These are phyloP conservation scores for Penicillium sp. DNA, from an alignment of 2,329 filamentous ascomycete species.

Conservation along the genomic window DNA sequence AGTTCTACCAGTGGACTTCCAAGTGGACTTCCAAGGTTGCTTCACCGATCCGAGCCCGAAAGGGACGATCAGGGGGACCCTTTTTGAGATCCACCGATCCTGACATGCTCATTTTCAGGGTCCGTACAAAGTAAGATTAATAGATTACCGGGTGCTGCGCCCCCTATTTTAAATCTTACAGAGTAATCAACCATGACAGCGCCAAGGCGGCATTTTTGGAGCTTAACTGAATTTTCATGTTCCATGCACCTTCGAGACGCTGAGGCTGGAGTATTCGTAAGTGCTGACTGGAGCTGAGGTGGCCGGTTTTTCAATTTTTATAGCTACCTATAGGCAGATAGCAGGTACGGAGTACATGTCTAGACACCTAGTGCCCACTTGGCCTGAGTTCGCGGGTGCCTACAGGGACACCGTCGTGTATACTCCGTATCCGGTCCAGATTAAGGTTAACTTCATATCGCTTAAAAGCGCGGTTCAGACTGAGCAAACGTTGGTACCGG, in stretches of 20 bases:
- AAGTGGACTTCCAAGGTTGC: neutral
- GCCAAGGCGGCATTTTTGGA: conserved; percentile 15
- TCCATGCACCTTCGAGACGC: neutral
- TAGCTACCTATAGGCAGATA: too few relatives aligned
- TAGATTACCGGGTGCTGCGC: conserved; percentile 1
- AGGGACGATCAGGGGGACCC: conserved; percentile 15
- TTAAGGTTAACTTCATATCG: neutral
- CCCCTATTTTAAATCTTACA: conserved; percentile 5
- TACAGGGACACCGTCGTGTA: neutral
- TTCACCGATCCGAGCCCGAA: neutral
- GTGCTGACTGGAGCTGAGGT: neutral
- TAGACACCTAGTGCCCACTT: too few relatives aligned
- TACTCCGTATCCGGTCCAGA: neutral
- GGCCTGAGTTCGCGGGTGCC: neutral
- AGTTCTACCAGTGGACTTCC: neutral
- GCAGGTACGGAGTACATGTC: too few relatives aligned
- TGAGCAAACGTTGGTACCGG: neutral
- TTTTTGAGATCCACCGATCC: conserved; percentile 8
- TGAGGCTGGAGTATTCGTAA: neutral
- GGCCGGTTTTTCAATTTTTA: too few relatives aligned
- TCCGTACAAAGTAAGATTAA: conserved; percentile 1
- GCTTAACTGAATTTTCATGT: conserved; percentile 8
- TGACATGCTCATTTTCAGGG: conserved; percentile 13
- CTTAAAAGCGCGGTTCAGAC: neutral
- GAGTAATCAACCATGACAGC: conserved; percentile 5